phyloP scores from a whole-genome alignment of 2,329 filamentous ascomycete genomes.

The Cladosporium velox region DNA sequence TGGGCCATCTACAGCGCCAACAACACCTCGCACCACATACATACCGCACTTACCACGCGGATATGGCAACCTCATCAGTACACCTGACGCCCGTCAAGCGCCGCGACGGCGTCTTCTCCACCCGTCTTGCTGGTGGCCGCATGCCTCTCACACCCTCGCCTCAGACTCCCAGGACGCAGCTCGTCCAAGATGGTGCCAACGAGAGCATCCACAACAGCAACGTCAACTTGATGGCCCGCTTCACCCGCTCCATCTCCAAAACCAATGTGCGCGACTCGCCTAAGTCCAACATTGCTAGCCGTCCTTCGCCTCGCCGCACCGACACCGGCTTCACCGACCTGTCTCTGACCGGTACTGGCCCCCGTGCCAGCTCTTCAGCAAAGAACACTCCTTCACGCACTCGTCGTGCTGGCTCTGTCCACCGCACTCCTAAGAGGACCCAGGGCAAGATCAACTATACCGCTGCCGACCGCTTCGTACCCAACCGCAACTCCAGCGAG shows the following conservation, averaged over 20 bases:
- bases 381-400: conserved; percentile 49
- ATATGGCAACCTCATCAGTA: conserved; percentile 81
- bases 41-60: conserved; percentile 36
- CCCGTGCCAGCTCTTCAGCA: conserved; percentile 40
- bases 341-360: conserved; percentile 80
- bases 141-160: conserved; percentile 95
- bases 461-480: conserved; percentile 86
- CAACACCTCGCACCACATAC: conserved; percentile 27
- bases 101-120: conserved; percentile 88
- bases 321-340: conserved; percentile 94
- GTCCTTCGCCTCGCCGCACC: conserved; percentile 76
- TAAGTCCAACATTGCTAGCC: conserved; percentile 90
- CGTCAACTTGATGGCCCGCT: conserved; percentile 76
- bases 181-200: conserved; percentile 51
- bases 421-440: conserved; percentile 44
- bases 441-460: conserved; percentile 68
- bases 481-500: conserved; percentile 87
- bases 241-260: conserved; percentile 70
- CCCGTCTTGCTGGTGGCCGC: conserved; percentile 89
- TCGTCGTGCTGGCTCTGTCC: conserved; percentile 42
- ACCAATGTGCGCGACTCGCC: conserved; percentile 78
- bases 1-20: conserved; percentile 38
- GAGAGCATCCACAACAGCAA: conserved; percentile 75
- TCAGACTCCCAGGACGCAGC: conserved; percentile 65
- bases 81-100: conserved; percentile 86